Evolutionary conservation across 2,329 filamentous ascomycete species (phyloP).

Genomic region (Pseudocercospora cruenta): DNA sequence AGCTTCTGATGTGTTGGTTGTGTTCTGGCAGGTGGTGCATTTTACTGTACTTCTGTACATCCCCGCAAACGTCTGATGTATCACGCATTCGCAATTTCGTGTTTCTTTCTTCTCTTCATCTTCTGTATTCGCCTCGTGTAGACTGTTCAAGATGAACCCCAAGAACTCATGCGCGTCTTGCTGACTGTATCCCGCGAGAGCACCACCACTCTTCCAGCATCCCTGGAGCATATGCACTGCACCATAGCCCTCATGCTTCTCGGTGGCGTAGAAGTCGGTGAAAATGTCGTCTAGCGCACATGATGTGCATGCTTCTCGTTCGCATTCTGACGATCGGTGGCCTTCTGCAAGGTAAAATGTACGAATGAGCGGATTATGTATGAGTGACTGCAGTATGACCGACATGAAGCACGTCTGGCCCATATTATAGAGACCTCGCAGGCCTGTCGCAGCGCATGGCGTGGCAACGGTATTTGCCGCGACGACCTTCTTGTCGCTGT

Average conservation of each 20-base stretch:
- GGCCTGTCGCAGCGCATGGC: slow-evolving; percentile 82
- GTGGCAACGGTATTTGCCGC: slow-evolving; percentile 76
- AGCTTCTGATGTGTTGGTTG: slow-evolving; percentile 81
- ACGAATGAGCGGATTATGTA: slow-evolving; percentile 89
- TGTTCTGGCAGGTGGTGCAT: slow-evolving; percentile 82
- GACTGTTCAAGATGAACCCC: slow-evolving; percentile 88
- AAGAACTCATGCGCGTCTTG: slow-evolving; percentile 98
- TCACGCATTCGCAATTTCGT: slow-evolving; percentile 76
- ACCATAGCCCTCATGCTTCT: slow-evolving; percentile 86
- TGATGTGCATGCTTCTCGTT: slow-evolving; percentile 59
- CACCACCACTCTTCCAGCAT: slow-evolving; percentile 78
- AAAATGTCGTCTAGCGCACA: slow-evolving; percentile 67
- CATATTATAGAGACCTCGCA: slow-evolving; percentile 93
- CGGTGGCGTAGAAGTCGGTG: slow-evolving; percentile 66
- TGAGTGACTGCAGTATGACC: slow-evolving; percentile 87
- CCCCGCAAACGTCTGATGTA: slow-evolving; percentile 93
- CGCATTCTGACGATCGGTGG: slow-evolving; percentile 77
- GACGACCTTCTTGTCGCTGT: slow-evolving; percentile 72
- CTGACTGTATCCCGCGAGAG: slow-evolving; percentile 82
- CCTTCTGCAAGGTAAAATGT: slow-evolving; percentile 93
- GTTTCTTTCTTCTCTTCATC: slow-evolving; percentile 37
- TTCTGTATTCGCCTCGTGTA: slow-evolving; percentile 75
- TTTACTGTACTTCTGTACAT: slow-evolving; percentile 89
- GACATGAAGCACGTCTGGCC: slow-evolving; percentile 99
- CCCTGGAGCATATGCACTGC: slow-evolving; percentile 86